A percentile compares a stretch with the other conserved stretches of the same genome.
These are phyloP conservation scores for Filosporella fistucella DNA, from an alignment of 495 filamentous ascomycete genomes.

Conservation along the genomic window DNA sequence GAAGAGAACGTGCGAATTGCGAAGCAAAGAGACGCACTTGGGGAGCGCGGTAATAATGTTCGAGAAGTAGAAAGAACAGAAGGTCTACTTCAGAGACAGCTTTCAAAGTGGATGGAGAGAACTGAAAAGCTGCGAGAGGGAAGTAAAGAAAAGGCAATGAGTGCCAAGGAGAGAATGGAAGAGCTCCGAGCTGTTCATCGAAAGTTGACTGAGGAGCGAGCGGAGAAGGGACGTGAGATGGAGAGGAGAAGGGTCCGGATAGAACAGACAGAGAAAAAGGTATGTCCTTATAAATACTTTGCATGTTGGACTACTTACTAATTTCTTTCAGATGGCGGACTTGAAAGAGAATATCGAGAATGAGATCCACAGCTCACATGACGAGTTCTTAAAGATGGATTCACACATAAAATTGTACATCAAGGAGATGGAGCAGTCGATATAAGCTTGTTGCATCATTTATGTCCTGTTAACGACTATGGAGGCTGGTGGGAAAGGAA, in stretches of 20 bases:
- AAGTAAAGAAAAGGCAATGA: conserved; percentile 73
- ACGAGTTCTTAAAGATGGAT: conserved; percentile 94
- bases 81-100: conserved; percentile 73
- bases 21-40: conserved; percentile 79
- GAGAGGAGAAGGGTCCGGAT: conserved; percentile 86
- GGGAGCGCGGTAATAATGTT: conserved; percentile 81
- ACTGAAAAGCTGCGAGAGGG: conserved; percentile 75
- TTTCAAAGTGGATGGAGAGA: conserved; percentile 76
- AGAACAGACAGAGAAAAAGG: conserved; percentile 98
- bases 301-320: conserved; percentile 22
- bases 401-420: conserved; percentile 96
- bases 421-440: conserved; percentile 94
- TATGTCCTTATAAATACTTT: conserved; percentile 31
- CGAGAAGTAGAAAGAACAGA: conserved; percentile 88
- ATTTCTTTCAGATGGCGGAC: conserved; percentile 76
- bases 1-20: conserved; percentile 76
- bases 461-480: conserved; percentile 14
- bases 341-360: conserved; percentile 95
- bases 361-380: conserved; percentile 80
- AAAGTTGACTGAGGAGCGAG: conserved; percentile 75
- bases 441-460: conserved; percentile 46
- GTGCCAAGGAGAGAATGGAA: conserved; percentile 84
- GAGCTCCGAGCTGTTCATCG: conserved; percentile 77
- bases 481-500: not conserved
- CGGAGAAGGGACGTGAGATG: conserved; percentile 82